Conservation (phyloP, 2,329 filamentous ascomycete species). For the Exophiala dermatitidis region DNA sequence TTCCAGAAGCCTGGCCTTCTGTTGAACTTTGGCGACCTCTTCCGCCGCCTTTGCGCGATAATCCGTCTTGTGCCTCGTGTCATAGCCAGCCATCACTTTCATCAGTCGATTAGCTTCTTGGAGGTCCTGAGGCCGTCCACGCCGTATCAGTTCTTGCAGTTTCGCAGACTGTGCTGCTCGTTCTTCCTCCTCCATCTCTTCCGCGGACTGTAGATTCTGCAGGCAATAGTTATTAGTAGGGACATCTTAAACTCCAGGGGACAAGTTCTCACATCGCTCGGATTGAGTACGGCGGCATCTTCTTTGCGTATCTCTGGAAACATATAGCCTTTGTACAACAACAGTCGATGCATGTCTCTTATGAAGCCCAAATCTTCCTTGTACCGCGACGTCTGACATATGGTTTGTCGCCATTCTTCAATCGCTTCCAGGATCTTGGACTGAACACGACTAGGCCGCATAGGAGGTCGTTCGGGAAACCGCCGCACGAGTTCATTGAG, state of each 20-base stretch:
- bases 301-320: slow-evolving; percentile 89
- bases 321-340: slow-evolving; percentile 94
- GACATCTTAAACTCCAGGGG: neutral
- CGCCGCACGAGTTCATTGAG: slow-evolving; percentile 94
- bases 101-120: slow-evolving; percentile 96
- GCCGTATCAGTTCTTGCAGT: slow-evolving; percentile 87
- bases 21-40: slow-evolving; percentile 88
- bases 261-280: slow-evolving; percentile 67
- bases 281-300: slow-evolving; percentile 92
- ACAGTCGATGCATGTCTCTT: slow-evolving; percentile 88
- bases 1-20: slow-evolving; percentile 85
- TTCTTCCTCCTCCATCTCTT: slow-evolving; percentile 98
- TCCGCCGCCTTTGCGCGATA: slow-evolving; percentile 96
- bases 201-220: slow-evolving; percentile 87
- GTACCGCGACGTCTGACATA: slow-evolving; percentile 96
- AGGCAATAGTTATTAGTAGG: slow-evolving; percentile 27
- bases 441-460: slow-evolving; percentile 80
- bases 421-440: slow-evolving; percentile 89
- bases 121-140: slow-evolving; percentile 83
- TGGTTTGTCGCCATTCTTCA: slow-evolving; percentile 96
- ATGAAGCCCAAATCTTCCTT: slow-evolving; percentile 96
- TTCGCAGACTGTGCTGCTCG: slow-evolving; percentile 94
- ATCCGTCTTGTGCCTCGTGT: slow-evolving; percentile 91
- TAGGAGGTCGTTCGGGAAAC: slow-evolving; percentile 87
- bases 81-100: slow-evolving; percentile 98